These are phyloP conservation scores for Coriolopsis trogii DNA, from an alignment of 1,284 basidiomycete genomes.

Conservation along the genomic window DNA sequence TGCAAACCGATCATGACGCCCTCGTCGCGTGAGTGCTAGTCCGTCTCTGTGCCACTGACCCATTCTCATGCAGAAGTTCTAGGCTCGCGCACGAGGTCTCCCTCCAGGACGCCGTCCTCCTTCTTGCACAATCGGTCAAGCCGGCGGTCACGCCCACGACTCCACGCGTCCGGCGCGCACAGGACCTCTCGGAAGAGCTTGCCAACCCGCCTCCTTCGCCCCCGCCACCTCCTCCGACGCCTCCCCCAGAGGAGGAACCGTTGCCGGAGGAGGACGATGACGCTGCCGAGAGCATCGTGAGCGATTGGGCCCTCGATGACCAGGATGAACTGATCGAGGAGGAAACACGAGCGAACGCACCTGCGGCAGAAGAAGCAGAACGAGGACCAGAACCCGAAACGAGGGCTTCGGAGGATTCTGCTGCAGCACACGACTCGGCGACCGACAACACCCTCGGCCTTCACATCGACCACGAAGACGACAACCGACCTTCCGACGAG, in stretches of 20 bases:
- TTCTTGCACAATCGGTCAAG: constrained; percentile 10
- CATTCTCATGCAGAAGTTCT: not conserved
- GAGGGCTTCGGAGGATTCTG: no score
- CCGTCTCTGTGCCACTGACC: not conserved
- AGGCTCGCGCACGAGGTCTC: constrained; percentile 10
- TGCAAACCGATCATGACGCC: constrained; percentile 11
- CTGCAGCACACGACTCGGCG: not conserved
- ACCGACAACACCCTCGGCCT: constrained; percentile 3
- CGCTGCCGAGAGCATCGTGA: constrained; percentile 15
- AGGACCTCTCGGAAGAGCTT: constrained; percentile 10
- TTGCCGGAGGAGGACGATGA: constrained; percentile 16
- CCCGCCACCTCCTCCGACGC: constrained; percentile 9
- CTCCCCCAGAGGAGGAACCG: constrained; percentile 7
- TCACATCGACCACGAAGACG: not conserved
- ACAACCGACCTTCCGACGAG: no score
- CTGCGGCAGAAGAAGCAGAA: not conserved
- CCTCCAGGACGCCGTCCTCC: constrained; percentile 7
- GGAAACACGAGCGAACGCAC: not conserved
- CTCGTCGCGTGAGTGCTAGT: not conserved
- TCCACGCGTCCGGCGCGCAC: constrained; percentile 8
- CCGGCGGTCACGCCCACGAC: constrained; percentile 19
- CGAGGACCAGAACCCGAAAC: no score
- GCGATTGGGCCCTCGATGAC: constrained; percentile 23
- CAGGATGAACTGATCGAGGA: not conserved
- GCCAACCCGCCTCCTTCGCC: constrained; percentile 2